These are phyloP conservation scores for Cytidiella melzeri DNA, from an alignment of 768 basidiomycete species.

Conservation along the genomic window DNA sequence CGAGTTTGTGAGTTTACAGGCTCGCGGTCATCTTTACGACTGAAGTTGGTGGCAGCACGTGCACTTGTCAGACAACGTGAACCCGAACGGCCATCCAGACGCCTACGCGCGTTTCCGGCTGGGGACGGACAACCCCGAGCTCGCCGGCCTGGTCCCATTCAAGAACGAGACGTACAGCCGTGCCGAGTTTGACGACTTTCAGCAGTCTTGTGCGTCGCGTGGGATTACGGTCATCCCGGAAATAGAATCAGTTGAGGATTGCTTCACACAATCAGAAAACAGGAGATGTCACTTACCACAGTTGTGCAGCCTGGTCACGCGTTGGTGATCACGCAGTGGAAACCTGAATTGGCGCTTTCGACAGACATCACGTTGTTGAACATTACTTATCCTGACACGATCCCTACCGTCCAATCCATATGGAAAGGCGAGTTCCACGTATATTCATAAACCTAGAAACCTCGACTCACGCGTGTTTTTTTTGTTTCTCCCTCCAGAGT, in stretches of 20 bases:
- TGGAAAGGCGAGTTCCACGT: constrained; percentile 34
- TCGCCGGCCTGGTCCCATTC: constrained; percentile 20
- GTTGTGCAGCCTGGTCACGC: constrained; percentile 31
- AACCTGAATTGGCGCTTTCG: constrained; percentile 33
- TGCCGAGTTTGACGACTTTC: constrained; percentile 21
- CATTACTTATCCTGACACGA: constrained; percentile 34
- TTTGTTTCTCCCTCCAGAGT: constrained; percentile 17
- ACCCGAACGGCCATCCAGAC: constrained; percentile 12
- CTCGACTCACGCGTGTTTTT: neutral
- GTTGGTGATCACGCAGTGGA: constrained; percentile 40
- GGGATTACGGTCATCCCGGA: constrained; percentile 24
- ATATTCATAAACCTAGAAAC: neutral
- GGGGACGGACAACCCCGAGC: constrained; percentile 15
- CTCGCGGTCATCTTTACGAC: neutral
- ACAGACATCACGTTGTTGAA: constrained; percentile 32
- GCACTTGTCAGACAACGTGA: constrained; percentile 24
- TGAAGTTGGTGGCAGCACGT: constrained; percentile 17
- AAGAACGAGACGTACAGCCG: constrained; percentile 24
- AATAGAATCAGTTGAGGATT: constrained; percentile 19
- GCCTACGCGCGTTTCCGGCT: constrained; percentile 25
- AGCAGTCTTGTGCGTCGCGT: constrained; percentile 18
- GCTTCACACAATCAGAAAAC: no score
- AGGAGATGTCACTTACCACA: neutral
- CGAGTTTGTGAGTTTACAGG: constrained; percentile 19
- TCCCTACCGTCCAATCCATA: constrained; percentile 36